Evolutionary conservation across 371 early-diverging fungal species (phyloP), one percentile per base, ranked within the genome.

Genomic region (Mortierella sp.): DNA sequence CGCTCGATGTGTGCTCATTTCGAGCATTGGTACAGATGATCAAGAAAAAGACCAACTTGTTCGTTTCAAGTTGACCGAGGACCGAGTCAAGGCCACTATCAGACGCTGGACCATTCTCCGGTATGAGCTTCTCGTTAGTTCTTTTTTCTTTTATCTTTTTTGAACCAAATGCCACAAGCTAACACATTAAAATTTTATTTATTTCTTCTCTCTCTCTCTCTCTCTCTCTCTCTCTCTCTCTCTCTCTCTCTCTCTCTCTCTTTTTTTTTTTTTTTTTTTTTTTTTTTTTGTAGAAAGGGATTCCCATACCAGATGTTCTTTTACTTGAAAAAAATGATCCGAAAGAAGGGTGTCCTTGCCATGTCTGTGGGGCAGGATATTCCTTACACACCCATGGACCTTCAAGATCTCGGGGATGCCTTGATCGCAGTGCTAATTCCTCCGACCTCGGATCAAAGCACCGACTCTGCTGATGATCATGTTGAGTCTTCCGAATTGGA

Each of bases 21-120:
- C 76, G 14, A 23, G 64, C n/a, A 71, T 76, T 44, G 76, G 76
- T 15, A 68, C 76, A 16, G 76, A 76, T 51, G 76, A 64, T 9
- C 7, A 51, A 3, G 65, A 76, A n/a, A 70, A 71, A 23, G 64
- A 63, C 6, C 67, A 75, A 5, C 64, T 75, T 7, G 25, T 56
- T 19, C 63, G 64, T 44, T 70, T 63, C 53, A 46, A 30, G 0
- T 62, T 44, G 6, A 56, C 59, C 14, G 76, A 75, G 37, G 76
- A 75, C 37, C 62, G 60, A 19, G 64, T 75, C 51, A 60, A 55
- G 52, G 60, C n/a, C 4, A 45, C 55, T n/a, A 64, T 64, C 2
- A 66, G 56, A 14, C 63, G 61, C 28, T 75, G 71, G 76, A 75
- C 70, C 28, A 66, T 75, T 11, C 47, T 75, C 56, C 62, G 76